Conservation (phyloP, 768 basidiomycete genomes). For the Psilocybe azurescens region DNA sequence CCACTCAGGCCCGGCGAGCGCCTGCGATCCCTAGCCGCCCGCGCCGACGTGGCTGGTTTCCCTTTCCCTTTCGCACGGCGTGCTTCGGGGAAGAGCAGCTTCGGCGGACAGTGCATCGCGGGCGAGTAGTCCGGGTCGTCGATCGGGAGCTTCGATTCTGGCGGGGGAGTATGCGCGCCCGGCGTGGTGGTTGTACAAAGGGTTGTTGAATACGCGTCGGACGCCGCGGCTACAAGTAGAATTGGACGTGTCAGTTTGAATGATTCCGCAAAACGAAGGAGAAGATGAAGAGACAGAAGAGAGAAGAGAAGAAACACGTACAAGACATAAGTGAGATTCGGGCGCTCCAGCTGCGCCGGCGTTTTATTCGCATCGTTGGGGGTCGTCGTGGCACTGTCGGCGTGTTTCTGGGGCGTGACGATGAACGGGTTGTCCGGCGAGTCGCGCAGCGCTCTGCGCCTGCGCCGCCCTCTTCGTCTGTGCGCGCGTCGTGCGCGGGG, state of each 20-base stretch:
- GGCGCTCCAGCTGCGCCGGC: constrained; percentile 51
- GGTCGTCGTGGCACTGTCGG: constrained; percentile 22
- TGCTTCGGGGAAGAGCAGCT: constrained; percentile 55
- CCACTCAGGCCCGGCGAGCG: constrained; percentile 27
- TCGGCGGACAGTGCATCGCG: constrained; percentile 56
- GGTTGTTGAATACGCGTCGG: constrained; percentile 66
- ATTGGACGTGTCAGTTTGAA: background rate
- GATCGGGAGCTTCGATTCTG: constrained; percentile 58
- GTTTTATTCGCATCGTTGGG: constrained; percentile 7
- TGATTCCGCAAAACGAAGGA: no score
- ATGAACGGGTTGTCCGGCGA: constrained; percentile 80
- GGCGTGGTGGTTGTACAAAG: constrained; percentile 53
- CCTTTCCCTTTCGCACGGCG: constrained; percentile 11
- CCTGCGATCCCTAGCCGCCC: background rate
- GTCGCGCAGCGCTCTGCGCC: constrained; percentile 46
- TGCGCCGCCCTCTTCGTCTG: constrained; percentile 14
- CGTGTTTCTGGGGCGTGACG: constrained; percentile 39
- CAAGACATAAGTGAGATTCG: constrained; percentile 77
- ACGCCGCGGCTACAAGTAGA: constrained; percentile 64
- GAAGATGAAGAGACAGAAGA: background rate
- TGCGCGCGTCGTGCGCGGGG: constrained; percentile 38
- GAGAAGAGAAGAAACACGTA: constrained; percentile 49
- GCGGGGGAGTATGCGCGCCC: constrained; percentile 47
- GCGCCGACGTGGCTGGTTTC: background rate
- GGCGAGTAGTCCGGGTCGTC: constrained; percentile 73